phyloP scores from a whole-genome alignment of 2,329 filamentous ascomycete genomes.

The Ceratocystis albifundus region DNA sequence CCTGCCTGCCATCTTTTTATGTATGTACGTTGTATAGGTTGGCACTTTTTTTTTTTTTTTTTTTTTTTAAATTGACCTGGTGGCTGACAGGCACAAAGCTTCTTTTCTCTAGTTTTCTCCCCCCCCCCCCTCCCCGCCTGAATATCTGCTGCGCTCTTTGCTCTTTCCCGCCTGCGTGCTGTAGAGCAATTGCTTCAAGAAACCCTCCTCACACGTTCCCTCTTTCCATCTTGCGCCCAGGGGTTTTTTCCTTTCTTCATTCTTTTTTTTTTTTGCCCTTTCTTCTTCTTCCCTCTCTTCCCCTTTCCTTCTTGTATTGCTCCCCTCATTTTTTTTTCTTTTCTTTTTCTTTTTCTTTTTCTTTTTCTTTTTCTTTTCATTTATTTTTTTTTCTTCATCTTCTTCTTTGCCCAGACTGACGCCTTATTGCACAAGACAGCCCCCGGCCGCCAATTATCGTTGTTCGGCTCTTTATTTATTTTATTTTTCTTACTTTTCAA shows the following conservation, averaged over 20 bases:
- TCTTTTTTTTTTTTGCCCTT: slow-evolving; percentile 4
- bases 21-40: not conserved
- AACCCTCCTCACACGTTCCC: not conserved
- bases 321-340: not conserved
- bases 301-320: not conserved
- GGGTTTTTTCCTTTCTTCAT: no score
- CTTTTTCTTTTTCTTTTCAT: not conserved
- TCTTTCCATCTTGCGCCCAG: not conserved
- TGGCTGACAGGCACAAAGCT: not conserved
- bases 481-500: not conserved
- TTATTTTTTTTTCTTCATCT: not conserved
- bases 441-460: not conserved
- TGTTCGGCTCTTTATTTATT: not conserved
- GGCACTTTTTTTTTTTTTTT: not conserved
- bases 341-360: slow-evolving; percentile 1
- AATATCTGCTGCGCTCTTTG: not conserved
- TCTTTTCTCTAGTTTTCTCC: not conserved
- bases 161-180: not conserved
- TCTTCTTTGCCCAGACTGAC: not conserved
- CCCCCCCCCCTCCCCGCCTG: not conserved
- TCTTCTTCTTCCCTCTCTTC: not conserved
- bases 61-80: not conserved
- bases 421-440: not conserved
- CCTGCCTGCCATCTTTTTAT: not conserved
- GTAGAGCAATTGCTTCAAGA: not conserved